Conservation (phyloP, 495 filamentous ascomycete genomes). For the Xylaria palmicola region DNA sequence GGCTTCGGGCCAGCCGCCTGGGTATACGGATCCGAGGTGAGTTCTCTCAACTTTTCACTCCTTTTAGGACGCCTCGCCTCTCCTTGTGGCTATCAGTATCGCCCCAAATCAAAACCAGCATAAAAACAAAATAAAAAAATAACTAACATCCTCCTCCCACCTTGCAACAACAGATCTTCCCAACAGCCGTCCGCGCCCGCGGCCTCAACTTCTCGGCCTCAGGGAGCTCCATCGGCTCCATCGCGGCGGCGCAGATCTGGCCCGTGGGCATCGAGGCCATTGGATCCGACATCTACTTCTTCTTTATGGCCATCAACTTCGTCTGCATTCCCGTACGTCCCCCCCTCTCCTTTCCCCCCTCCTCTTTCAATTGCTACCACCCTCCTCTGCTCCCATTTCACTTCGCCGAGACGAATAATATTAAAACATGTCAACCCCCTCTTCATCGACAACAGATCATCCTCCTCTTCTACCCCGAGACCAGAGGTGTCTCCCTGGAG, state of each 20-base stretch:
- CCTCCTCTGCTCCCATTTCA: not conserved
- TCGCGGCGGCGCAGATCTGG: constrained; percentile 52
- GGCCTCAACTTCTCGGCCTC: constrained; percentile 54
- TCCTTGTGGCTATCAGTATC: no score
- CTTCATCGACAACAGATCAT: constrained; percentile 32
- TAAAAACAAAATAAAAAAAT: no score
- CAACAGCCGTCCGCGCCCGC: constrained; percentile 49
- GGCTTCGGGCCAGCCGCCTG: constrained; percentile 57
- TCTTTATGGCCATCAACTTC: constrained; percentile 57
- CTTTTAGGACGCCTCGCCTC: no score
- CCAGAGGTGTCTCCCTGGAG: constrained; percentile 50
- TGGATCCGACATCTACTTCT: constrained; percentile 58
- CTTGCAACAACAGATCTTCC: constrained; percentile 44
- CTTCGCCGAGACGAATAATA: not conserved
- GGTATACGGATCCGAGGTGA: constrained; percentile 59
- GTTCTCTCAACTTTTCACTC: not conserved
- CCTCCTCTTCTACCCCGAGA: constrained; percentile 53
- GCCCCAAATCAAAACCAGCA: no score
- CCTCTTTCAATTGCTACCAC: not conserved
- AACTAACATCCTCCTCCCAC: no score
- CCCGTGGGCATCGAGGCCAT: constrained; percentile 52
- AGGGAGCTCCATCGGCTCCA: constrained; percentile 48
- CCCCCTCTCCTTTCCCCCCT: not conserved
- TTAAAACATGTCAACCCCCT: not conserved
- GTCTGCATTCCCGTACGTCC: constrained; percentile 45